A percentile compares a stretch with the other conserved stretches of the same genome.
phyloP scores from a whole-genome alignment of 2,329 filamentous ascomycete genomes.

The Neurospora sp. region DNA sequence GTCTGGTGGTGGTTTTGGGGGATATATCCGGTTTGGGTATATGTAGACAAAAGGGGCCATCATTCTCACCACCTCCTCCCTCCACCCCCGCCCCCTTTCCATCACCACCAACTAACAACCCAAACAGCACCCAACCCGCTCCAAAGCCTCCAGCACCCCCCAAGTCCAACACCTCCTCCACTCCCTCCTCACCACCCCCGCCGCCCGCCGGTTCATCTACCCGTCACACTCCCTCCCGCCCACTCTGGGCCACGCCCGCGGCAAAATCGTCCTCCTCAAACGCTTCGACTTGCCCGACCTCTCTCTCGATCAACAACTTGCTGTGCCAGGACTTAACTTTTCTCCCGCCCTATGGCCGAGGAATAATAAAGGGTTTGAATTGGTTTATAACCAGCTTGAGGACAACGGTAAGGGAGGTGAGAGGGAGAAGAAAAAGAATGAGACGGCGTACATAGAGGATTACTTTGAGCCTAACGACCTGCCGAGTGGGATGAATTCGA shows the following conservation, averaged over 20 bases:
- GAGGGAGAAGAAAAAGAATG: constrained; percentile 14
- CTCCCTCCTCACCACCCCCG: constrained; percentile 25
- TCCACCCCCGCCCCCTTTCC: constrained; percentile 11
- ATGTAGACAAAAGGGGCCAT: neutral
- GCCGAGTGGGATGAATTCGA: constrained; percentile 20
- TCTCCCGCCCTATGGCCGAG: constrained; percentile 33
- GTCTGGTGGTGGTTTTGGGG: no score
- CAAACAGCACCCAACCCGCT: neutral
- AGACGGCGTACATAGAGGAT: constrained; percentile 38
- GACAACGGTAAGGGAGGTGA: neutral
- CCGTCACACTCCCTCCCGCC: constrained; percentile 42
- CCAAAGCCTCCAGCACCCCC: neutral
- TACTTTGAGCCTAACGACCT: constrained; percentile 32
- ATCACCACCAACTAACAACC: constrained; percentile 5
- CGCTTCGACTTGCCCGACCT: constrained; percentile 34
- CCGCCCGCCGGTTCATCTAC: constrained; percentile 30
- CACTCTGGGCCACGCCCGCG: constrained; percentile 33
- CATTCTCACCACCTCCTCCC: constrained; percentile 26
- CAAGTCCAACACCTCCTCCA: neutral
- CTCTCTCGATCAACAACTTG: constrained; percentile 22
- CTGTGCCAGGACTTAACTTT: constrained; percentile 37
- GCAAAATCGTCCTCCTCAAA: constrained; percentile 32
- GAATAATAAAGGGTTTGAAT: constrained; percentile 28
- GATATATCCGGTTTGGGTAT: neutral
- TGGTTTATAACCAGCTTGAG: constrained; percentile 29